Percentiles rank a stretch among this genome's conserved stretches.
phyloP scores from a whole-genome alignment of 305 asterid genomes.

The Ajuga reptans region DNA sequence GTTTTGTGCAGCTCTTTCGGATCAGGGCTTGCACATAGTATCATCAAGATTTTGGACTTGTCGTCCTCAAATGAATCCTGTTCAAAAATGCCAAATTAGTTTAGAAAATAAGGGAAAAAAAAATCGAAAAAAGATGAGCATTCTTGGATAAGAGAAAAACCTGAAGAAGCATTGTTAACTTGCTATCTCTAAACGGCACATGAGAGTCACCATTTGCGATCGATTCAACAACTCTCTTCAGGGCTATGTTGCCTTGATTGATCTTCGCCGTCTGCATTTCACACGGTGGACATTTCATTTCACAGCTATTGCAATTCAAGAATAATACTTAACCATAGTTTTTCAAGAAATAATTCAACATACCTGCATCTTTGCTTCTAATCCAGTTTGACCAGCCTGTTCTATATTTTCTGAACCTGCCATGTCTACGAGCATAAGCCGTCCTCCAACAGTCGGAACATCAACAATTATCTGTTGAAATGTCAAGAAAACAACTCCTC shows the following conservation, averaged over 20 bases:
- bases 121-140: neutral
- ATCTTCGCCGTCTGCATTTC: slow-evolving; percentile 79
- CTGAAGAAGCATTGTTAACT: slow-evolving; percentile 97
- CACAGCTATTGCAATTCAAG: neutral
- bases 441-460: slow-evolving; percentile 93
- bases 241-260: slow-evolving; percentile 83
- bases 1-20: slow-evolving; percentile 90
- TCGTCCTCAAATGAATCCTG: slow-evolving; percentile 96
- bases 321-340: neutral
- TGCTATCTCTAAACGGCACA: slow-evolving; percentile 96
- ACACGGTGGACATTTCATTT: neutral
- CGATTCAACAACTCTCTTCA: slow-evolving; percentile 90
- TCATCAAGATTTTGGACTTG: slow-evolving; percentile 80
- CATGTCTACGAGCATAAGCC: slow-evolving; percentile 94
- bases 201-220: slow-evolving; percentile 95
- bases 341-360: neutral
- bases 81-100: neutral
- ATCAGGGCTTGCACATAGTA: slow-evolving; percentile 90
- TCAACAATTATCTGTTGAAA: slow-evolving; percentile 69
- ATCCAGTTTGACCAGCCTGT: slow-evolving; percentile 86
- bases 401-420: slow-evolving; percentile 97
- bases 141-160: slow-evolving; percentile 21
- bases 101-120: neutral
- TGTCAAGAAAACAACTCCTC: neutral
- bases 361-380: slow-evolving; percentile 95